Percentiles rank a stretch among this genome's conserved stretches.
phyloP scores from a whole-genome alignment of 306 rosid genomes.

The Sechiopsis laciniata region DNA sequence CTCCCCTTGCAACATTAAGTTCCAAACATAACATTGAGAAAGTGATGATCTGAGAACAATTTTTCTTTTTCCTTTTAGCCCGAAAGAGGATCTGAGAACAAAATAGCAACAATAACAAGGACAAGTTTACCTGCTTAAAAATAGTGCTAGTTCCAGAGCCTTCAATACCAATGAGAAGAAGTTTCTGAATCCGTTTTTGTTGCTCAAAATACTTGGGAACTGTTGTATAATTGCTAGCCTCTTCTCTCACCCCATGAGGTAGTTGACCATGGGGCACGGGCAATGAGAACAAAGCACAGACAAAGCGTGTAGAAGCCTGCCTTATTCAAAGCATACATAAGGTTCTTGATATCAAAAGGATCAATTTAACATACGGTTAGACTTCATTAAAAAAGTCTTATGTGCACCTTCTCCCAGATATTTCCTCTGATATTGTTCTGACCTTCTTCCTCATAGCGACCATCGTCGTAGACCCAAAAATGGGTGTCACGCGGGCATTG shows the following conservation, averaged over 20 bases:
- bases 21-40: not conserved
- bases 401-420: slow-evolving; percentile 89
- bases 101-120: not conserved
- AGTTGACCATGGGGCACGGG: slow-evolving; percentile 79
- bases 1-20: not conserved
- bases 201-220: slow-evolving; percentile 78
- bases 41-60: not conserved
- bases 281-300: slow-evolving; percentile 65
- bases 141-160: slow-evolving; percentile 98
- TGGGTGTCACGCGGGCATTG: slow-evolving; percentile 99
- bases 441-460: slow-evolving; percentile 99
- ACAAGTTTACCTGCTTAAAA: slow-evolving; percentile 70
- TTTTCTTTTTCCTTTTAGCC: too few species aligned
- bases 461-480: slow-evolving; percentile 99
- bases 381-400: slow-evolving; percentile 16
- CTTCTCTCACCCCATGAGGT: slow-evolving; percentile 66
- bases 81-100: not conserved
- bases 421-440: slow-evolving; percentile 96
- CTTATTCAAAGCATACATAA: slow-evolving; percentile 34
- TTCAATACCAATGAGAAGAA: slow-evolving; percentile 83
- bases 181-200: slow-evolving; percentile 82
- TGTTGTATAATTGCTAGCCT: slow-evolving; percentile 68
- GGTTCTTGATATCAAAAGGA: slow-evolving; percentile 25
- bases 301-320: slow-evolving; percentile 83
- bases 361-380: slow-evolving; percentile 12